Percentiles rank a stretch among this genome's conserved stretches.
These are phyloP conservation scores for Lasiodiplodia sp. DNA, from an alignment of 2,329 filamentous ascomycete genomes.

Conservation along the genomic window DNA sequence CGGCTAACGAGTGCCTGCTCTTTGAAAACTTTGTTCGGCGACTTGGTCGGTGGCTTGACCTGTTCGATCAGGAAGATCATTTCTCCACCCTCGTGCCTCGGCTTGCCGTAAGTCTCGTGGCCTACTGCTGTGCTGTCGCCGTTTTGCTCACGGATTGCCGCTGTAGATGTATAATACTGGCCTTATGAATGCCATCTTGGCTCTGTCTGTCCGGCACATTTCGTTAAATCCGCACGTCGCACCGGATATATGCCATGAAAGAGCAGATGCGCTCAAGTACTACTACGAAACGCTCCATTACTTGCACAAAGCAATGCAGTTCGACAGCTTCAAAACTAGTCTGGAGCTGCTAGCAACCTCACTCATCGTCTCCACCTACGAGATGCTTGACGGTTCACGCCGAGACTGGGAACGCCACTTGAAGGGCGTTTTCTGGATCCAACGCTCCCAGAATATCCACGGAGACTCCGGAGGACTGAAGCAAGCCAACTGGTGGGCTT, in stretches of 20 bases:
- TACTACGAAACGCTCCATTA: constrained; percentile 71
- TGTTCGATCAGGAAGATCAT: constrained; percentile 52
- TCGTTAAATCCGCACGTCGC: constrained; percentile 46
- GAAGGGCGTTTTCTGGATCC: constrained; percentile 72
- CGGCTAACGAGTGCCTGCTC: constrained; percentile 34
- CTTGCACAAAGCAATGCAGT: constrained; percentile 65
- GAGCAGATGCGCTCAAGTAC: constrained; percentile 55
- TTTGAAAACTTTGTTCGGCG: constrained; percentile 50
- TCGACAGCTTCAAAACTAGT: constrained; percentile 64
- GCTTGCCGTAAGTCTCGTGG: constrained; percentile 37
- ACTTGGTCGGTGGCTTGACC: constrained; percentile 51
- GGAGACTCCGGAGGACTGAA: constrained; percentile 64
- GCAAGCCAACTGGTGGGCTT: constrained; percentile 70
- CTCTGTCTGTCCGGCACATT: constrained; percentile 61
- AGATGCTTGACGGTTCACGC: constrained; percentile 67
- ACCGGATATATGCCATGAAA: constrained; percentile 35
- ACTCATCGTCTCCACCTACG: constrained; percentile 67
- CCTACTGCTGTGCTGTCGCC: not conserved
- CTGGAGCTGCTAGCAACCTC: constrained; percentile 66
- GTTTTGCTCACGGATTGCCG: not conserved
- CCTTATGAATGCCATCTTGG: constrained; percentile 65
- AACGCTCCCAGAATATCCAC: constrained; percentile 67
- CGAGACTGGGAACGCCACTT: constrained; percentile 68
- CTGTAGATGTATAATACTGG: constrained; percentile 58
- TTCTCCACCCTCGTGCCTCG: constrained; percentile 40